Evolutionary conservation across 352 stramenopile species (phyloP).

Genomic region (Globisporangium splendens): DNA sequence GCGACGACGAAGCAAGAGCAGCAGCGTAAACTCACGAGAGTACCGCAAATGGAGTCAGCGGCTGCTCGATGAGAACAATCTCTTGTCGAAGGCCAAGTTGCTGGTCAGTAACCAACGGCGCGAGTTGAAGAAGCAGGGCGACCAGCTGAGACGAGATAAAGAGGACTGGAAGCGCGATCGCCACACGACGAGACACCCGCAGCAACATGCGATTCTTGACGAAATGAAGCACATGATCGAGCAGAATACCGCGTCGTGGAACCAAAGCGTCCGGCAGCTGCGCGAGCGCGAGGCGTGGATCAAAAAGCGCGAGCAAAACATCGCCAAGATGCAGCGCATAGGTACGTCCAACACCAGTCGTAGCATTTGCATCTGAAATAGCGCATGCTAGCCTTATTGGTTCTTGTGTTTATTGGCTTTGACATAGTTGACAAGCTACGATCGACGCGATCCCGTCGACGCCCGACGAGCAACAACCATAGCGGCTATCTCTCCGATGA

Average conservation of each 20-base stretch:
- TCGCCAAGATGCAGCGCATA: conserved; percentile 32
- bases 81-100: conserved; percentile 42
- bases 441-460: not conserved
- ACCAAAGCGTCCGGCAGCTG: conserved; percentile 40
- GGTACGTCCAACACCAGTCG: conserved; percentile 9
- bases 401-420: not conserved
- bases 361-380: not conserved
- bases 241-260: conserved; percentile 48
- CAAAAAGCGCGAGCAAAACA: conserved; percentile 39
- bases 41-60: conserved; percentile 46
- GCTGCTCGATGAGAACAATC: conserved; percentile 36
- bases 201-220: conserved; percentile 31
- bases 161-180: conserved; percentile 44
- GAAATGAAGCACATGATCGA: conserved; percentile 71
- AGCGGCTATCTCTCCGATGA: conserved; percentile 7
- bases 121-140: conserved; percentile 43
- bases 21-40: not conserved
- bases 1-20: conserved; percentile 1
- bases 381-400: not conserved
- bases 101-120: conserved; percentile 45
- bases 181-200: conserved; percentile 2
- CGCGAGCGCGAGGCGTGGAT: conserved; percentile 50
- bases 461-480: conserved; percentile 10
- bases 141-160: conserved; percentile 52
- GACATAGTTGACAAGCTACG: conserved; percentile 11